Evolutionary conservation across 306 rosid genomes (phyloP).

Genomic region (Mimosa bimucronata): DNA sequence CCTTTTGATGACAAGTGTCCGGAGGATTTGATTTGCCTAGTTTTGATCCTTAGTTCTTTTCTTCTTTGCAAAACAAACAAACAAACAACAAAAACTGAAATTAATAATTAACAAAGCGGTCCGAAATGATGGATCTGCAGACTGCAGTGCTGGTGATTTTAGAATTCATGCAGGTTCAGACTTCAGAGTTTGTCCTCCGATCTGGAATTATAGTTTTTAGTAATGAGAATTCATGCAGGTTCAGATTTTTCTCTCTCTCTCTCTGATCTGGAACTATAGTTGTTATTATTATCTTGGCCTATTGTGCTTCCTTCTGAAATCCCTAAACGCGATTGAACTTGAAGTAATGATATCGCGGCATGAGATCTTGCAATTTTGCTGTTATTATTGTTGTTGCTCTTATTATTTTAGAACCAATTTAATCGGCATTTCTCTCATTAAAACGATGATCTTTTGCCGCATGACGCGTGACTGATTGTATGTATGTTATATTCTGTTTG

Average conservation of each 20-base stretch:
- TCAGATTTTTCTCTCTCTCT: too few species aligned
- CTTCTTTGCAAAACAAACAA: not conserved
- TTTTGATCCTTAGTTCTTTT: not conserved
- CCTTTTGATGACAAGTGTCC: not conserved
- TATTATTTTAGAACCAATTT: not conserved
- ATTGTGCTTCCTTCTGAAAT: slow-evolving; percentile 7
- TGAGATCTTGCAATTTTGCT: not conserved
- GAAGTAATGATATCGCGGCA: slow-evolving; percentile 8
- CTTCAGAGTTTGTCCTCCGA: not conserved
- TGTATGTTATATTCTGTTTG: slow-evolving; percentile 24
- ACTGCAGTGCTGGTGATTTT: not conserved
- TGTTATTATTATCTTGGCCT: too few species aligned
- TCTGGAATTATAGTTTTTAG: not conserved
- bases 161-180: not conserved
- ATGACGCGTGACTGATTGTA: slow-evolving; percentile 15
- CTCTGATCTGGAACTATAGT: too few species aligned
- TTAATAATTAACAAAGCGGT: not conserved
- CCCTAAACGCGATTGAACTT: not conserved
- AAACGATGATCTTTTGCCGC: not conserved
- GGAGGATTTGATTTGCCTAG: not conserved
- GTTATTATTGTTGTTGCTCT: not conserved
- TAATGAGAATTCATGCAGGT: too few species aligned
- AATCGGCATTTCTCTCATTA: not conserved
- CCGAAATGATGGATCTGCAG: slow-evolving; percentile 15
- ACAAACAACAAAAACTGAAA: not conserved